A percentile compares a stretch with the other conserved stretches of the same genome.
Conservation (phyloP, 2,329 filamentous ascomycete species). For the Ophiocordyceps australis region DNA sequence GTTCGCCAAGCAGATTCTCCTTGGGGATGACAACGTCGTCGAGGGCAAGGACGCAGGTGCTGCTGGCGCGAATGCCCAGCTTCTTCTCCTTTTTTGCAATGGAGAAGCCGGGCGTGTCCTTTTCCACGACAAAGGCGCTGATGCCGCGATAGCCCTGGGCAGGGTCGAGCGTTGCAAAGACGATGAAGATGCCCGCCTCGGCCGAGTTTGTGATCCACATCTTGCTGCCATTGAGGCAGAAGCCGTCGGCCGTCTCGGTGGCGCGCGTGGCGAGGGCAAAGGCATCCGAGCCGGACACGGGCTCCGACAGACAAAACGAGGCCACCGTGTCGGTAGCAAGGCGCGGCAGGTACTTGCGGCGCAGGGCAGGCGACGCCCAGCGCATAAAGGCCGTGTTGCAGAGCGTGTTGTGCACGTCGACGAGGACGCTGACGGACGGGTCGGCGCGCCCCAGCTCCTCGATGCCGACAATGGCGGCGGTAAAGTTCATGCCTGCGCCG, state of each 20-base stretch:
- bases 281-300: slow-evolving; percentile 82
- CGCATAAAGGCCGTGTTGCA: slow-evolving; percentile 88
- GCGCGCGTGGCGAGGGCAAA: slow-evolving; percentile 91
- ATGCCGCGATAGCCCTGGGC: slow-evolving; percentile 94
- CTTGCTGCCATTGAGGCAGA: slow-evolving; percentile 78
- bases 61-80: slow-evolving; percentile 87
- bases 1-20: slow-evolving; percentile 73
- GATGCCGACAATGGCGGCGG: slow-evolving; percentile 84
- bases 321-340: slow-evolving; percentile 81
- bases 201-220: slow-evolving; percentile 99
- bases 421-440: slow-evolving; percentile 84
- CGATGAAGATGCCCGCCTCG: slow-evolving; percentile 89
- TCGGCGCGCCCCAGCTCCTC: slow-evolving; percentile 91
- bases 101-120: slow-evolving; percentile 71
- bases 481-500: slow-evolving; percentile 98
- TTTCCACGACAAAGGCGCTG: slow-evolving; percentile 88
- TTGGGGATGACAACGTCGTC: slow-evolving; percentile 86
- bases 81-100: slow-evolving; percentile 99
- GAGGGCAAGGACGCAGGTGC: slow-evolving; percentile 93
- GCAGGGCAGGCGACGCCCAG: slow-evolving; percentile 57
- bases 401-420: slow-evolving; percentile 95
- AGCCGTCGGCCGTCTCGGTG: slow-evolving; percentile 65
- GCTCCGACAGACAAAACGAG: slow-evolving; percentile 86
- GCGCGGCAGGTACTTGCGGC: slow-evolving; percentile 78
- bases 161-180: slow-evolving; percentile 90